phyloP scores from a whole-genome alignment of 306 rosid species.

The Lathyrus aphaca region DNA sequence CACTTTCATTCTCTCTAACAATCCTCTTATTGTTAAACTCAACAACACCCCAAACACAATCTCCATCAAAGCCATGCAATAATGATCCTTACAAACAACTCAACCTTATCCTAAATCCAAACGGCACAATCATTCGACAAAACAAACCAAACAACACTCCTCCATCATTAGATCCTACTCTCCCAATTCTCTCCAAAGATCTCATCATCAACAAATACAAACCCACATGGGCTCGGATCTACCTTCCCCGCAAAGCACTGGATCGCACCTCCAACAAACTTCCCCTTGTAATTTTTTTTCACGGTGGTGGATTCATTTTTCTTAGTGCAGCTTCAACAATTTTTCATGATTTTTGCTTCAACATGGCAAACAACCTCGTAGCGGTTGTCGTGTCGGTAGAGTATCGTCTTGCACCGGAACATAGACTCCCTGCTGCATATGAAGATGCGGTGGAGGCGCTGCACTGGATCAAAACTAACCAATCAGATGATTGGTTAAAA shows the following conservation, averaged over 20 bases:
- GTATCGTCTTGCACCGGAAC: constrained; percentile 63
- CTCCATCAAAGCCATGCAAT: constrained; percentile 27
- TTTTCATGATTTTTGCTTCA: constrained; percentile 37
- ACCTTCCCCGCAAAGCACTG: constrained; percentile 46
- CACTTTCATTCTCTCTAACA: constrained; percentile 24
- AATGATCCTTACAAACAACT: constrained; percentile 48
- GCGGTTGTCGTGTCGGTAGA: constrained; percentile 51
- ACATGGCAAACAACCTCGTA: constrained; percentile 43
- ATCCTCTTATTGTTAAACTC: constrained; percentile 29
- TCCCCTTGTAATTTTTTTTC: constrained; percentile 48
- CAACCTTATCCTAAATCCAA: constrained; percentile 40
- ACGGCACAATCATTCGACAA: constrained; percentile 51
- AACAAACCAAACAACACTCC: constrained; percentile 15
- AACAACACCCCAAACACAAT: constrained; percentile 15
- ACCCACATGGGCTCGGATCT: constrained; percentile 51
- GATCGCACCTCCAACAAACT: constrained; percentile 31
- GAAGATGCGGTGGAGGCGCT: constrained; percentile 64
- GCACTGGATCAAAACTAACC: constrained; percentile 50
- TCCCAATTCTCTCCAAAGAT: constrained; percentile 53
- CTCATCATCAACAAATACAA: constrained; percentile 51
- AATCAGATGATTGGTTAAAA: constrained; percentile 47
- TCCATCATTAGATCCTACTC: constrained; percentile 43
- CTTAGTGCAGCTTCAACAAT: constrained; percentile 41
- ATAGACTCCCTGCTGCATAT: constrained; percentile 57
- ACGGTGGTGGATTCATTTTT: constrained; percentile 56